phyloP scores from a whole-genome alignment of 495 filamentous ascomycete genomes.

The Bathelium albidoporum region DNA sequence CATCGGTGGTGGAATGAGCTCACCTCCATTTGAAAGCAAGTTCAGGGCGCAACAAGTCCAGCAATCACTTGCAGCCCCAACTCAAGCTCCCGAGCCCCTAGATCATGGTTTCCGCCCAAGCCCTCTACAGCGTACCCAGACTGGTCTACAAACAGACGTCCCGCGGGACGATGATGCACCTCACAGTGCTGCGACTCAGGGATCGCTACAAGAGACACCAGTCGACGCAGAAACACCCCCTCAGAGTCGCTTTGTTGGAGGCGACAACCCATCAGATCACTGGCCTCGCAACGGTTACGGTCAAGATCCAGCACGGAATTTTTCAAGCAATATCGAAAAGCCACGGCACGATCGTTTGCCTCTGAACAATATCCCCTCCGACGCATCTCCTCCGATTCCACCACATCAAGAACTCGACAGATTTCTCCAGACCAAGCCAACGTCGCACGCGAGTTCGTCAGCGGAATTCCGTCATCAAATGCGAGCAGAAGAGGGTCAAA shows the following conservation, averaged over 20 bases:
- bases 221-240: not conserved
- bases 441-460: slow-evolving; percentile 35
- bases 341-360: slow-evolving; percentile 9
- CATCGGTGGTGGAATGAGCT: not conserved
- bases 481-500: slow-evolving; percentile 60
- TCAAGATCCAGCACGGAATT: not conserved
- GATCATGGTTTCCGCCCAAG: not conserved
- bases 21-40: not conserved
- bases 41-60: not conserved
- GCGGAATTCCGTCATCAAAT: slow-evolving; percentile 57
- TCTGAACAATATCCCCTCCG: not conserved
- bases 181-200: not conserved
- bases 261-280: not conserved
- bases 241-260: not conserved
- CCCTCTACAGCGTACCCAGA: not conserved
- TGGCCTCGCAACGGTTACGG: not conserved
- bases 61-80: not conserved
- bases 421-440: slow-evolving; percentile 16
- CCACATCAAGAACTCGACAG: slow-evolving; percentile 3
- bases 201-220: not conserved
- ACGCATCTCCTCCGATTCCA: not conserved
- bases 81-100: not conserved
- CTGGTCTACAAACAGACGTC: not conserved
- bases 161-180: not conserved
- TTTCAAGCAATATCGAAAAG: slow-evolving; percentile 4